These are phyloP conservation scores for Carpinus fangiana DNA, from an alignment of 306 rosid species.

Conservation along the genomic window DNA sequence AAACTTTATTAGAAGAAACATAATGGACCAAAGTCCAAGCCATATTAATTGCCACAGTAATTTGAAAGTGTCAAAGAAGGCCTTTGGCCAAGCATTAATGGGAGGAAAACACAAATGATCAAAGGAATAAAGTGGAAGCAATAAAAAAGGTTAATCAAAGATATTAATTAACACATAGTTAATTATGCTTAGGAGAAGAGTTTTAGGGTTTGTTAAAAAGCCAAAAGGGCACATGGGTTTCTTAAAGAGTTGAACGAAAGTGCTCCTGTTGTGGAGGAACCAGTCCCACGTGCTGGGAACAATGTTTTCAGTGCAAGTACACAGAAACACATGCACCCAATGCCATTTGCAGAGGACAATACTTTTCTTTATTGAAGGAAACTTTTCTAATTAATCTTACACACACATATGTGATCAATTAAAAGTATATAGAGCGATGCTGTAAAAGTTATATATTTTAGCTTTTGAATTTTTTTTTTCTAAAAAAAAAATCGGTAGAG, in stretches of 20 bases:
- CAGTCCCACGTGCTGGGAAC: conserved; percentile 51
- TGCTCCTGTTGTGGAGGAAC: conserved; percentile 28
- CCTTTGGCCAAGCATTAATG: not conserved
- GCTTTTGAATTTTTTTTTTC: too few relatives aligned
- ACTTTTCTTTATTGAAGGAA: too few relatives aligned
- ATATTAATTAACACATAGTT: conserved; percentile 1
- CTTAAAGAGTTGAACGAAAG: conserved; percentile 12
- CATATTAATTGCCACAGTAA: not conserved
- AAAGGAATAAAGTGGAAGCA: not conserved
- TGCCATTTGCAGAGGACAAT: too few relatives aligned
- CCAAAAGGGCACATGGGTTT: conserved; percentile 7
- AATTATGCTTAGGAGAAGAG: conserved; percentile 12
- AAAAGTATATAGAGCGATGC: too few relatives aligned
- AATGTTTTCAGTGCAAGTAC: conserved; percentile 12
- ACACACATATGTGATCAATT: too few relatives aligned
- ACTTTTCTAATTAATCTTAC: too few relatives aligned
- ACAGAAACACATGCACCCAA: conserved; percentile 9
- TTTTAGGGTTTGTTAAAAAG: not conserved
- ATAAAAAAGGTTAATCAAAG: not conserved
- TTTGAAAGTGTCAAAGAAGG: not conserved
- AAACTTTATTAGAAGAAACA: not conserved
- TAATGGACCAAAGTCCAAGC: too few relatives aligned
- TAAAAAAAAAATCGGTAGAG: too few relatives aligned
- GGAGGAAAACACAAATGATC: not conserved
- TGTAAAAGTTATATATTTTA: too few relatives aligned